Conservation (phyloP, 148 eudicot species). For the Cornus kousa region DNA sequence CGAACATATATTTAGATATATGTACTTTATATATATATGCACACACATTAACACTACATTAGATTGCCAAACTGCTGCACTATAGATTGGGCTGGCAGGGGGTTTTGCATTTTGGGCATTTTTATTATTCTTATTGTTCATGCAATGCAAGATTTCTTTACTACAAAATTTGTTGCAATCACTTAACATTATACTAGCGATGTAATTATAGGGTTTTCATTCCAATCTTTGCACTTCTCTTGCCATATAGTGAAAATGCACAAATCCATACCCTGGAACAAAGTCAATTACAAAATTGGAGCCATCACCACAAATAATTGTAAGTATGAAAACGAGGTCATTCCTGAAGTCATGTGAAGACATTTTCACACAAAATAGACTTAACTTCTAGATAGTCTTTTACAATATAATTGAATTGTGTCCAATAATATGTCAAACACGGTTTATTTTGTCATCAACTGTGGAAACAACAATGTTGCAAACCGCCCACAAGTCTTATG, state of each 20-base stretch:
- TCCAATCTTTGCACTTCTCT: background rate
- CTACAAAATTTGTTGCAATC: background rate
- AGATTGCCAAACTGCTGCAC: too few species aligned
- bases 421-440: too few species aligned
- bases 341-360: background rate
- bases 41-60: too few species aligned
- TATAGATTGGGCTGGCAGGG: too few species aligned
- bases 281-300: slow-evolving; percentile 3
- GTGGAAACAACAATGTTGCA: background rate
- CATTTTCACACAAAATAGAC: background rate
- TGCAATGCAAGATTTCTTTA: too few species aligned
- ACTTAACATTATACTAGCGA: background rate
- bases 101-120: too few species aligned
- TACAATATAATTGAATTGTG: background rate
- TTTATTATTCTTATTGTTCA: too few species aligned
- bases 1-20: too few species aligned
- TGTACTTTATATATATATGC: too few species aligned
- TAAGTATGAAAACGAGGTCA: background rate
- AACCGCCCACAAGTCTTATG: background rate
- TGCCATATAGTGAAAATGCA: background rate
- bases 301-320: background rate
- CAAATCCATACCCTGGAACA: background rate
- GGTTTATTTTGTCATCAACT: too few species aligned
- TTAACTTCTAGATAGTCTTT: background rate
- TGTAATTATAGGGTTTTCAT: background rate